Evolutionary conservation across 129 eudicot genomes (phyloP), one percentile per base, ranked within the genome.

Genomic region (Lactuca saligna): DNA sequence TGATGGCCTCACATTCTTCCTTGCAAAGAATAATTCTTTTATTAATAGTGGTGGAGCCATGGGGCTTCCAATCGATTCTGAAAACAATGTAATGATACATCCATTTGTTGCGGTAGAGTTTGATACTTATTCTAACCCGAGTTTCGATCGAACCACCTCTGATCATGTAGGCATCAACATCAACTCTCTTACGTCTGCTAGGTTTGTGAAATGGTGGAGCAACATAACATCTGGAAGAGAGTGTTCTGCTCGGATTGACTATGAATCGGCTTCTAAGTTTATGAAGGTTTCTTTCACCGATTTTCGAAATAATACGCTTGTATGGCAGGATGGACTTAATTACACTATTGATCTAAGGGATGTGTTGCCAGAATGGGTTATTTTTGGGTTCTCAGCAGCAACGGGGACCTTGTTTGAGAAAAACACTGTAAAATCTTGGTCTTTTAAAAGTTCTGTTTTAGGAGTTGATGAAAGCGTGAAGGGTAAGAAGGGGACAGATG

Each of bases 21-120:
- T 63, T 11, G 55, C 68, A 3, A 11, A 63, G 16, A 10, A 63
- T 12, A 63, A 63, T 53, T 25, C 34, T 42, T 17, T 1, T 35
- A 25, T 41, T 12, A 1, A 10, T 20, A 4, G 1, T 5, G 72
- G 35, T 3, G 62, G 35, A 0, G 2, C 53, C 53, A 2, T 70
- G 25, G 86, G 86, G 12, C 82, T 78, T 6, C 79, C 73, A 0
- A 4, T 17, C 8, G 6, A 59, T 29, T 1, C 7, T 2, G 0
- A 2, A 6, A 2, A 56, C 3, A 49, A 14, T 8, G 17, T 4
- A 38, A 15, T 62, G 3, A 12, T 6, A 25, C 17, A 62, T 16
- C 78, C 54, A 5, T 77, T 84, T 61, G 76, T 84, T 7, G 61
- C 71, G 0, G 79, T 84, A 29, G 83, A 84, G 77, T 81, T 84